These are phyloP conservation scores for Starmerella ratchasimensis DNA, from an alignment of 805 yeast genomes.

Conservation along the genomic window DNA sequence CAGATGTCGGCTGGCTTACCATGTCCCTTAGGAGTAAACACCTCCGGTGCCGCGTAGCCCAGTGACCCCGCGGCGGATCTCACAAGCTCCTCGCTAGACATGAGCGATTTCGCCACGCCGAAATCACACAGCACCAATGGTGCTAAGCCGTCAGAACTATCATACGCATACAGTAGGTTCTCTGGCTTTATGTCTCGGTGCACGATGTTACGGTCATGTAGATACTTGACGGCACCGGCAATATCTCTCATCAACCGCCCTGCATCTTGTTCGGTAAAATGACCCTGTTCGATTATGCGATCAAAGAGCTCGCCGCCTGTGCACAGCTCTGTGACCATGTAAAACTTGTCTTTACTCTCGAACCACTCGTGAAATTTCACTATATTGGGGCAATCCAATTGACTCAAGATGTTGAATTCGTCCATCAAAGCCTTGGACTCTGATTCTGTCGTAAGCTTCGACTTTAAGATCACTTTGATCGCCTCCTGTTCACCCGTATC, in stretches of 20 bases:
- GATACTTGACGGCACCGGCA: constrained; percentile 60
- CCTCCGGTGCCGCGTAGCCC: constrained; percentile 97
- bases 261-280: constrained; percentile 83
- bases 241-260: constrained; percentile 59
- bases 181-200: constrained; percentile 95
- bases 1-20: constrained; percentile 94
- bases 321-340: constrained; percentile 86
- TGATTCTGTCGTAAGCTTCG: constrained; percentile 50
- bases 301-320: constrained; percentile 94
- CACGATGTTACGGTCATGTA: constrained; percentile 66
- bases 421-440: constrained; percentile 65
- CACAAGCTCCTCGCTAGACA: constrained; percentile 44
- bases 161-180: constrained; percentile 50
- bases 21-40: constrained; percentile 67
- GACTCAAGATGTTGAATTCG: constrained; percentile 57
- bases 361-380: constrained; percentile 89
- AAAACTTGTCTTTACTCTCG: constrained; percentile 82
- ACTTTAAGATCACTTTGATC: constrained; percentile 73
- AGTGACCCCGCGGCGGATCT: constrained; percentile 76
- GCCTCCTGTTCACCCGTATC: constrained; percentile 63
- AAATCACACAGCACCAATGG: constrained; percentile 84
- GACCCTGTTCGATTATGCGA: constrained; percentile 63
- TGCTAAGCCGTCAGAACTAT: constrained; percentile 46
- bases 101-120: constrained; percentile 78
- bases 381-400: constrained; percentile 54